Percentiles rank a stretch among this genome's conserved stretches.
These are phyloP conservation scores for Ilyonectria destructans DNA, from an alignment of 2,329 filamentous ascomycete genomes.

Conservation along the genomic window DNA sequence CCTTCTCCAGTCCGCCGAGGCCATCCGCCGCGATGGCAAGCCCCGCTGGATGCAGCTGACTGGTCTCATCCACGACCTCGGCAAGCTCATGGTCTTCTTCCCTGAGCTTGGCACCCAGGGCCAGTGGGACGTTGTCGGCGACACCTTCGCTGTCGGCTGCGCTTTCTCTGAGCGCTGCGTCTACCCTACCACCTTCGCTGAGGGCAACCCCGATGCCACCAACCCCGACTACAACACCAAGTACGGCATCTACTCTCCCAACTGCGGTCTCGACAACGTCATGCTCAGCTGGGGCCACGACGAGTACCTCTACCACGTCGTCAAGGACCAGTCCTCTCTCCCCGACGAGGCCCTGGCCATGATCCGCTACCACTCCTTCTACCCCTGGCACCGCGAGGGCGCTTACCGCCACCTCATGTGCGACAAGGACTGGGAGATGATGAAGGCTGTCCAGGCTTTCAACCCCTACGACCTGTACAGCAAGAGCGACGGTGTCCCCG, in stretches of 20 bases:
- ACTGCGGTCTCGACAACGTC: conserved; percentile 88
- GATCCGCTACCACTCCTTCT: conserved; percentile 95
- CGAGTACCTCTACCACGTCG: conserved; percentile 89
- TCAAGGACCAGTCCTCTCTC: conserved; percentile 85
- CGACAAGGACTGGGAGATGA: conserved; percentile 84
- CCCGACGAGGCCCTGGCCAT: conserved; percentile 90
- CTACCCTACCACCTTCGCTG: conserved; percentile 82
- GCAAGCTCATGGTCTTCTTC: conserved; percentile 86
- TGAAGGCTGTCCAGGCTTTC: conserved; percentile 87
- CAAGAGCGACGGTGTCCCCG: conserved; percentile 88
- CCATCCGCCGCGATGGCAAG: conserved; percentile 88
- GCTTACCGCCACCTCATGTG: conserved; percentile 90
- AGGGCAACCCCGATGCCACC: conserved; percentile 80
- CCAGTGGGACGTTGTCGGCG: conserved; percentile 95
- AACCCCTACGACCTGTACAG: conserved; percentile 95
- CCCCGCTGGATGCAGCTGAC: conserved; percentile 87
- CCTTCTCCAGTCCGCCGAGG: conserved; percentile 89
- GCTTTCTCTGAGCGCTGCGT: conserved; percentile 84
- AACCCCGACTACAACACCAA: conserved; percentile 83
- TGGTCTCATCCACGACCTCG: conserved; percentile 84
- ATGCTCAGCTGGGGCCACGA: conserved; percentile 95
- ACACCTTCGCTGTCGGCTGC: conserved; percentile 86
- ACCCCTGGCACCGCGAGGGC: conserved; percentile 89
- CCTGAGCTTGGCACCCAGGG: conserved; percentile 77
- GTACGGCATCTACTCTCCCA: conserved; percentile 84